Evolutionary conservation across 257 asterid species (phyloP).

Genomic region (Solanum clarkiae): DNA sequence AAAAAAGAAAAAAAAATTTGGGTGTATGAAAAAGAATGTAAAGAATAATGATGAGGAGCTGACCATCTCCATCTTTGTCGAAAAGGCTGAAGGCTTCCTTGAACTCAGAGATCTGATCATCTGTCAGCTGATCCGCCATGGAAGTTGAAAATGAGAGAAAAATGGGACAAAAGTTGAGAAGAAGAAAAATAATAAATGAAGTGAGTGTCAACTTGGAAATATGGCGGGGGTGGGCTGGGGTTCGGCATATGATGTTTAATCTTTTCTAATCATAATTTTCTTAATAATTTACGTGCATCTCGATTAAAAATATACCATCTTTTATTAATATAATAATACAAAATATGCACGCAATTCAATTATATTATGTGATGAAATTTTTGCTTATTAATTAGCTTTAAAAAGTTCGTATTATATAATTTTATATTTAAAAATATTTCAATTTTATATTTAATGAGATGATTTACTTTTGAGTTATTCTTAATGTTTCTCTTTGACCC

Average conservation of each 20-base stretch:
- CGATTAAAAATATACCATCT: not conserved
- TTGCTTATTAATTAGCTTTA: not conserved
- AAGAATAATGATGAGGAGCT: not conserved
- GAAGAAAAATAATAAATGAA: not conserved
- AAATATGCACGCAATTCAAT: not conserved
- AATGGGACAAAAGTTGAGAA: not conserved
- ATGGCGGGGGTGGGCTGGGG: not conserved
- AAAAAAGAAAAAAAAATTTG: not conserved
- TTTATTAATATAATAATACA: too few species aligned
- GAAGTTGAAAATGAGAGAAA: not conserved
- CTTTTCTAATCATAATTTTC: not conserved
- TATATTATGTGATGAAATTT: not conserved
- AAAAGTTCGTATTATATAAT: not conserved
- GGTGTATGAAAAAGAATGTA: not conserved
- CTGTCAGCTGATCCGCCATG: too few species aligned
- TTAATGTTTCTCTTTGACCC: not conserved
- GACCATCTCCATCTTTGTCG: too few species aligned
- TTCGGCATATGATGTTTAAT: not conserved
- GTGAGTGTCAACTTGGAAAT: not conserved
- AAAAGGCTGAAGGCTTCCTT: too few species aligned
- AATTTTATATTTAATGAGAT: not conserved
- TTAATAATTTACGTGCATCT: not conserved
- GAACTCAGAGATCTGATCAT: too few species aligned
- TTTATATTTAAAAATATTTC: not conserved
- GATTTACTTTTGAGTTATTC: not conserved